These are phyloP conservation scores for Nowakowskiella sp. DNA, from an alignment of 192 early-diverging fungal genomes.

Conservation along the genomic window DNA sequence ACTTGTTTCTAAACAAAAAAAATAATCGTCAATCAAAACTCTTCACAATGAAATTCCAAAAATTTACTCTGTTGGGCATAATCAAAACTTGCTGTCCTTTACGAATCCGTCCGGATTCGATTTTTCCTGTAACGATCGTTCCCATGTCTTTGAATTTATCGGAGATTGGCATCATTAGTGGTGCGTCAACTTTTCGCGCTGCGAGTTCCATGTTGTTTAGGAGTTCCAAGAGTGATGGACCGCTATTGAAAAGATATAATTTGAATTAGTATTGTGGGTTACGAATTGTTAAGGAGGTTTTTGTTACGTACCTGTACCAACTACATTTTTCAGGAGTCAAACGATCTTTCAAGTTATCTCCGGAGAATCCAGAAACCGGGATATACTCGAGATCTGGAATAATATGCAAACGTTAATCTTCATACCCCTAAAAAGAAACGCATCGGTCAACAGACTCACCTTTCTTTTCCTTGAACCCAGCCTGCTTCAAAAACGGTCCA, in stretches of 20 bases:
- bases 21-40: neutral
- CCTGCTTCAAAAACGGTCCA: slow-evolving; percentile 80
- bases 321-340: slow-evolving; percentile 48
- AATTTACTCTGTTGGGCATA: slow-evolving; percentile 84
- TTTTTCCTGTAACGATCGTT: slow-evolving; percentile 88
- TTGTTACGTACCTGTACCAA: slow-evolving; percentile 56
- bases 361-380: slow-evolving; percentile 94
- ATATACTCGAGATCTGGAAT: slow-evolving; percentile 69
- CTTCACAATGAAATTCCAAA: neutral
- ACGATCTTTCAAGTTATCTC: slow-evolving; percentile 91
- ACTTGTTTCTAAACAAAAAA: slow-evolving; percentile 30
- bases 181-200: slow-evolving; percentile 81
- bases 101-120: slow-evolving; percentile 86
- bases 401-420: neutral
- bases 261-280: slow-evolving; percentile 12
- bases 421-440: neutral
- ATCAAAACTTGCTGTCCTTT: slow-evolving; percentile 79
- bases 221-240: slow-evolving; percentile 81
- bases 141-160: slow-evolving; percentile 99
- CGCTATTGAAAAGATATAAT: slow-evolving; percentile 25
- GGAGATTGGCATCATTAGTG: slow-evolving; percentile 88
- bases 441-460: slow-evolving; percentile 25
- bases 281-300: slow-evolving; percentile 29
- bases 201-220: slow-evolving; percentile 74
- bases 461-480: slow-evolving; percentile 82